phyloP scores from a whole-genome alignment of 2,329 filamentous ascomycete species.

The Penicillium paneum region DNA sequence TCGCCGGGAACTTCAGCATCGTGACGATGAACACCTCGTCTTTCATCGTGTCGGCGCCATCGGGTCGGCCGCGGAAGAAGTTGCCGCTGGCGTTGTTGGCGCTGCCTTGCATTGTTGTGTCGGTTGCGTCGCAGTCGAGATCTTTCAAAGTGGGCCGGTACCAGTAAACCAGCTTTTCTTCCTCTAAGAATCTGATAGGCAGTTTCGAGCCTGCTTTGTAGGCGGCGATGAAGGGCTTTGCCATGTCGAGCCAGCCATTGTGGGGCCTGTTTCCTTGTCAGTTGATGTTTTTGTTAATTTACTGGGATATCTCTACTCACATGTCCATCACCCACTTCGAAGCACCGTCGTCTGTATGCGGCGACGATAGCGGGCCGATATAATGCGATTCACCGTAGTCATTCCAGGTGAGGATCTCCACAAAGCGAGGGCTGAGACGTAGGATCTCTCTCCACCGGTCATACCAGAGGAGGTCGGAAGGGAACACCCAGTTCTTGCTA shows the following conservation, averaged over 20 bases:
- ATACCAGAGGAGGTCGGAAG: conserved; percentile 46
- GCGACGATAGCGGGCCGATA: conserved; percentile 48
- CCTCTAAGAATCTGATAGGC: conserved; percentile 39
- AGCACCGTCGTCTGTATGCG: conserved; percentile 37
- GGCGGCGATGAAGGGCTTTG: conserved; percentile 53
- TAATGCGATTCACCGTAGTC: conserved; percentile 58
- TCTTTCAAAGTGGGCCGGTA: conserved; percentile 51
- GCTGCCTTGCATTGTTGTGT: conserved; percentile 46
- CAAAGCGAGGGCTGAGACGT: conserved; percentile 45
- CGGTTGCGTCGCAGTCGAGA: conserved; percentile 52
- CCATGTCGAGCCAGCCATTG: conserved; percentile 53
- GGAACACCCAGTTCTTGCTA: conserved; percentile 53
- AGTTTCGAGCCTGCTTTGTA: conserved; percentile 48
- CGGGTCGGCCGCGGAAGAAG: conserved; percentile 52
- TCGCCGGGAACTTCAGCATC: conserved; percentile 47
- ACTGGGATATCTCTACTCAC: conserved; percentile 29
- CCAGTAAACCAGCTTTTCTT: conserved; percentile 56
- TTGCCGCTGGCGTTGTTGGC: conserved; percentile 49
- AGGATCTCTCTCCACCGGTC: conserved; percentile 45
- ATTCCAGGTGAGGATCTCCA: conserved; percentile 50
- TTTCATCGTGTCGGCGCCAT: conserved; percentile 50
- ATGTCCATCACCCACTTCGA: conserved; percentile 53
- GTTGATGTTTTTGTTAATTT: background rate
- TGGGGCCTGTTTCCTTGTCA: conserved; percentile 43
- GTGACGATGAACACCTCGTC: conserved; percentile 55